These are phyloP conservation scores for Leishmania mexicana DNA, from an alignment of 208 protist genomes.

Conservation along the genomic window DNA sequence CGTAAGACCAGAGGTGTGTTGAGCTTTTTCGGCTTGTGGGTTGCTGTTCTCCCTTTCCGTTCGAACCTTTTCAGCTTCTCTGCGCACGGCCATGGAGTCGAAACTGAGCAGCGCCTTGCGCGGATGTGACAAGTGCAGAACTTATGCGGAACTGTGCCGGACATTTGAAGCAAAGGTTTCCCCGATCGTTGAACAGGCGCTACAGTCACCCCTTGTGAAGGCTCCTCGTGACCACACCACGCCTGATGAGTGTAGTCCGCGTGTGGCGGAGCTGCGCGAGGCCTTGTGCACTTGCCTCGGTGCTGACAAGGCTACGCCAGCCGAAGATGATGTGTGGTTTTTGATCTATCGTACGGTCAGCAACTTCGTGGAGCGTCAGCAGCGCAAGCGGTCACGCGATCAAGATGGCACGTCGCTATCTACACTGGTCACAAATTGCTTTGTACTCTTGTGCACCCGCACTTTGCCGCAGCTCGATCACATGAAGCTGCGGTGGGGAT, in stretches of 20 bases:
- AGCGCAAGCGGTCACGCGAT: slow-evolving; percentile 49
- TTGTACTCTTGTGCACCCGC: slow-evolving; percentile 75
- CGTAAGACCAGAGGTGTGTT: neutral
- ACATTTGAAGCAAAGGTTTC: slow-evolving; percentile 34
- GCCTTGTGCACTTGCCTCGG: slow-evolving; percentile 30
- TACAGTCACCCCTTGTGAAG: slow-evolving; percentile 47
- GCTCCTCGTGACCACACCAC: slow-evolving; percentile 62
- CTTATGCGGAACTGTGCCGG: slow-evolving; percentile 26
- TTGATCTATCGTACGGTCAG: slow-evolving; percentile 56
- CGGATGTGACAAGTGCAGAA: slow-evolving; percentile 33
- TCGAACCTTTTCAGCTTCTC: neutral
- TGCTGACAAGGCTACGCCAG: neutral
- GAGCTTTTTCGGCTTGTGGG: neutral
- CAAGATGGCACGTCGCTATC: slow-evolving; percentile 28
- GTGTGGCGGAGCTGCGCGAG: slow-evolving; percentile 58
- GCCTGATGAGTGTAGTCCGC: slow-evolving; percentile 70
- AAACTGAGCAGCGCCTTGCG: slow-evolving; percentile 40
- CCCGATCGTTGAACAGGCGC: slow-evolving; percentile 47
- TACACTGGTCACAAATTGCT: slow-evolving; percentile 61
- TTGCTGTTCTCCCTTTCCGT: neutral
- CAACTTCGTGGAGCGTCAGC: slow-evolving; percentile 49
- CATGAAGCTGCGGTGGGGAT: slow-evolving; percentile 62
- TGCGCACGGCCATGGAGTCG: slow-evolving; percentile 28
- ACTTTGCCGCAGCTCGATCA: slow-evolving; percentile 50
- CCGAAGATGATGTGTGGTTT: slow-evolving; percentile 83